These are phyloP conservation scores for Kalanchoe fedtschenkoi DNA, from an alignment of 164 flowering plant genomes.

Conservation along the genomic window DNA sequence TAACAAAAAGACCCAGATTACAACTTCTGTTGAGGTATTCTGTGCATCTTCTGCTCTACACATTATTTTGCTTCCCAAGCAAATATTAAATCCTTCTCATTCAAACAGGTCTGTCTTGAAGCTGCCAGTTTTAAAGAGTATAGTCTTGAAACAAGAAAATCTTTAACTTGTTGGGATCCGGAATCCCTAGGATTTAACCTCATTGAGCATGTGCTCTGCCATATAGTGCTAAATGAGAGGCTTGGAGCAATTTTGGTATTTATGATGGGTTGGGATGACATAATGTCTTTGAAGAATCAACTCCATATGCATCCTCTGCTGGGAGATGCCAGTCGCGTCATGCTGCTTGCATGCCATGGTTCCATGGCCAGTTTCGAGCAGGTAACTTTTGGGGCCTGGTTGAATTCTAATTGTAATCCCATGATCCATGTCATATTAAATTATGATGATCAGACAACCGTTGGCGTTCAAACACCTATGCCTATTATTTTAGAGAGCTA, in stretches of 20 bases:
- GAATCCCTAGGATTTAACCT: conserved; percentile 89
- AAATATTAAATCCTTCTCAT: background rate
- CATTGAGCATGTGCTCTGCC: conserved; percentile 66
- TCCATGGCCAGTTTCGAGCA: conserved; percentile 98
- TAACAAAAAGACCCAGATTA: conserved; percentile 82
- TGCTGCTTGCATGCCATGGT: conserved; percentile 94
- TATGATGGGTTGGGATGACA: conserved; percentile 99
- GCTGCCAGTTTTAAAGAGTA: conserved; percentile 55
- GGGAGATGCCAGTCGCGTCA: conserved; percentile 74
- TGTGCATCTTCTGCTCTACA: background rate
- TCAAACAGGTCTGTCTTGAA: conserved; percentile 62
- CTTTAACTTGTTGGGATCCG: conserved; percentile 92
- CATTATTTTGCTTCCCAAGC: background rate
- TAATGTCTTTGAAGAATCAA: conserved; percentile 79
- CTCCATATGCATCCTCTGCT: conserved; percentile 68
- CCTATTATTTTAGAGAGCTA: too few relatives aligned
- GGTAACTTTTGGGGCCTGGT: conserved; percentile 25
- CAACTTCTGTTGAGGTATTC: conserved; percentile 77
- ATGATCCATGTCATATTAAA: too few relatives aligned
- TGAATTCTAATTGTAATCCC: too few relatives aligned
- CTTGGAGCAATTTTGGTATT: conserved; percentile 94
- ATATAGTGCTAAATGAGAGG: conserved; percentile 62
- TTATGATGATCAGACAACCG: too few relatives aligned
- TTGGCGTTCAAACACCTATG: too few relatives aligned
- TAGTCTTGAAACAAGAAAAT: conserved; percentile 48